Base-by-base conservation (phyloP, 2,329 filamentous ascomycete species). In the Aspergillus neotritici region DNA sequence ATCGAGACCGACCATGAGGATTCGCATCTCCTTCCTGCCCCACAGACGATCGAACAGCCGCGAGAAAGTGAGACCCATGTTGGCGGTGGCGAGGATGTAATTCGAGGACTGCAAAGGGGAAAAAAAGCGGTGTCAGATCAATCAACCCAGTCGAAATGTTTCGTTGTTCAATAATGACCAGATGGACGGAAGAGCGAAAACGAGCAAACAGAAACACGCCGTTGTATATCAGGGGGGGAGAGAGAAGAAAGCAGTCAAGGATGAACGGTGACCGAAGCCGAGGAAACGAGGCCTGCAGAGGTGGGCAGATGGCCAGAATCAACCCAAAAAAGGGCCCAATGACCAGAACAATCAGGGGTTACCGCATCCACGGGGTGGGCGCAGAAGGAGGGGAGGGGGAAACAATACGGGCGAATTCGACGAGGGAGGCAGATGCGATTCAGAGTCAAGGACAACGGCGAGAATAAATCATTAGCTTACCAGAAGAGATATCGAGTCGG, bases 11-110 rank as follows among this genome's bases (percentile, higher is more conserved):
- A 98, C 90, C 93, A 98, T 98, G 74, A 98, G 75, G 78, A 98
- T 96, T 80, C 93, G 84, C 93, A 98, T 98, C 83, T 98, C 93
- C 84, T 97, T 97, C 86, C 95, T 95, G 67, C 91, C 89, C 85
- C 88, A 95, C 73, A 97, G 82, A 77, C 85, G 83, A 70, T 94
- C 87, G 73, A 97, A 93, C 68, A 97, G 72, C 82, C 93, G 95
- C 65, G 90, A 97, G 76, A 97, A 88, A 69, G 86, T 83, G 73
- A 97, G 81, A 94, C 93, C 93, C 93, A 98, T 98, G 74, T 73
- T 90, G 67, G 66, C 62, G 63, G 66, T 66, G 64, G 57, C 55
- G 56, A 54, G 51, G 40, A 46, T 46, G 47, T 53, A 49, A 41
- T 53, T 48, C 31, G 49, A 49, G 47, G 44, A 51, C 47, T 50